Evolutionary conservation across 2,329 filamentous ascomycete genomes (phyloP).

Genomic region (Endocalyx cinctus): DNA sequence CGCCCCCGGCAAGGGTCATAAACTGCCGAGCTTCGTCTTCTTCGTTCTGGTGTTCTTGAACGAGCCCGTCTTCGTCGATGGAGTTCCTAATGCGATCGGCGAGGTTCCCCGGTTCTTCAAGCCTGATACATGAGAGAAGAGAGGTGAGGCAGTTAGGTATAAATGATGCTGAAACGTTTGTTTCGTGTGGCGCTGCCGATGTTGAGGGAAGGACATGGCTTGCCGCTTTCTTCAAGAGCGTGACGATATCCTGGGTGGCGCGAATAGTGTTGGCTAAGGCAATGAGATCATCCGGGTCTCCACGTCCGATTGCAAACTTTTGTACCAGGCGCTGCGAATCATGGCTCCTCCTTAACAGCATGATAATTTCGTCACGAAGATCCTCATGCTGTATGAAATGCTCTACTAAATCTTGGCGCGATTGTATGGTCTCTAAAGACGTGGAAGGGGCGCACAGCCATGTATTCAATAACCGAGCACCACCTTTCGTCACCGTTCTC

Average conservation of each 20-base stretch:
- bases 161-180: no score
- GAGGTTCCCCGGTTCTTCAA: conserved; percentile 63
- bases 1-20: conserved; percentile 67
- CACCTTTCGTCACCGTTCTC: conserved; percentile 86
- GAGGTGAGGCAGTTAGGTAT: conserved; percentile 22
- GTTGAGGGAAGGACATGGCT: conserved; percentile 5
- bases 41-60: conserved; percentile 72
- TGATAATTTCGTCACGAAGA: conserved; percentile 64
- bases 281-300: conserved; percentile 87
- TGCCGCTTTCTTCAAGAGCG: conserved; percentile 33
- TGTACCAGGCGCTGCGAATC: conserved; percentile 89
- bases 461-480: conserved; percentile 75
- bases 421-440: conserved; percentile 72
- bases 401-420: conserved; percentile 76
- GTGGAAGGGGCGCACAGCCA: conserved; percentile 91
- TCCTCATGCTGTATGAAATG: conserved; percentile 63
- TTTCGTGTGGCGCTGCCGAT: conserved; percentile 34
- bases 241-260: conserved; percentile 63
- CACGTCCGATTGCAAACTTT: conserved; percentile 87
- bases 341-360: conserved; percentile 68
- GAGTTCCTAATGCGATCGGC: conserved; percentile 67
- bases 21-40: conserved; percentile 68
- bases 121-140: conserved; percentile 49
- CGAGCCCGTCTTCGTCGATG: conserved; percentile 90
- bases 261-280: conserved; percentile 76